Conservation (phyloP, 768 basidiomycete genomes). For the Peribolospora kevripleyi region DNA sequence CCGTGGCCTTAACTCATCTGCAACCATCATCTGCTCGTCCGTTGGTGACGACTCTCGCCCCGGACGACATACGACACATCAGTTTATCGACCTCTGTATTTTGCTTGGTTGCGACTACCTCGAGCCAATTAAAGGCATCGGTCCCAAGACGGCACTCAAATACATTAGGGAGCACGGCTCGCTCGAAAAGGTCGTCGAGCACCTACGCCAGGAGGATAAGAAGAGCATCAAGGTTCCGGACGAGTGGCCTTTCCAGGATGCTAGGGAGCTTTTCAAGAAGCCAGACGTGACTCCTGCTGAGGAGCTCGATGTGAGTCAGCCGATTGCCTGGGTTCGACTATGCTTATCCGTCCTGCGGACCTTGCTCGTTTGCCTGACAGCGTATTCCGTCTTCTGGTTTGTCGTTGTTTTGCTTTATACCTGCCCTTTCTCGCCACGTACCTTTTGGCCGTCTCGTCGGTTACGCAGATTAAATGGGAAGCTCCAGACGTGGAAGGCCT, state of each 20-base stretch:
- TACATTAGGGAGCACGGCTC: conserved; percentile 58
- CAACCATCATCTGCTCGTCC: background rate
- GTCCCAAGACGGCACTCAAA: conserved; percentile 86
- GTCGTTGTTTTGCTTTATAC: no score
- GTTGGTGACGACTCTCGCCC: background rate
- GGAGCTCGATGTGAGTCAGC: conserved; percentile 44
- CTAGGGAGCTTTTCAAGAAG: conserved; percentile 64
- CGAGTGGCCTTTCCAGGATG: conserved; percentile 92
- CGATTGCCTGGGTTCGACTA: background rate
- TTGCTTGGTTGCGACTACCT: conserved; percentile 95
- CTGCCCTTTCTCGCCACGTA: background rate
- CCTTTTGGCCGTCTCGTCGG: background rate
- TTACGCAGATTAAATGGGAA: conserved; percentile 70
- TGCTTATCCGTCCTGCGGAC: background rate
- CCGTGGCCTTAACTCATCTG: background rate
- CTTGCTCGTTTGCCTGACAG: background rate
- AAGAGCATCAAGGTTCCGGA: conserved; percentile 49
- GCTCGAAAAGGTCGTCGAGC: conserved; percentile 46
- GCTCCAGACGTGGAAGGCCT: conserved; percentile 78
- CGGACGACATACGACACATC: background rate
- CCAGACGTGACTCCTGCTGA: conserved; percentile 74
- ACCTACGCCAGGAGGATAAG: conserved; percentile 31
- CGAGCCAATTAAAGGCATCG: conserved; percentile 91
- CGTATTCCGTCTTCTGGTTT: background rate
- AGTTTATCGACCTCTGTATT: conserved; percentile 94